Evolutionary conservation across 2,329 filamentous ascomycete genomes (phyloP).

Genomic region (Diplodia intermedia): DNA sequence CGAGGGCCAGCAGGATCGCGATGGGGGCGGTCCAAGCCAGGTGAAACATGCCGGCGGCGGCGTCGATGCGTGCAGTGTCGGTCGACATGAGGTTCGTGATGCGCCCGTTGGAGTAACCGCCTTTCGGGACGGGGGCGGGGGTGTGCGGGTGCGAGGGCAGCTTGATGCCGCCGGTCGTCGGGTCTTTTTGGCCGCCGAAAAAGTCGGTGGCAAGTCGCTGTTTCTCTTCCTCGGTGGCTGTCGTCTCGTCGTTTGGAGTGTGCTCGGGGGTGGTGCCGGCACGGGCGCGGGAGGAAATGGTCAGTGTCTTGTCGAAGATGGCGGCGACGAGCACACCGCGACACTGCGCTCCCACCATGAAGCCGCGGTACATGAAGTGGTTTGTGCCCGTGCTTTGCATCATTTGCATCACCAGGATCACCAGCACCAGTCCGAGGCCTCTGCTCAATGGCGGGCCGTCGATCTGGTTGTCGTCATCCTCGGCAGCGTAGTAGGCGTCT

Average conservation of each 20-base stretch:
- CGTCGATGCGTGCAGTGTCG: slow-evolving; percentile 91
- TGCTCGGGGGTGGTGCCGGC: slow-evolving; percentile 70
- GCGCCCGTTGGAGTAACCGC: slow-evolving; percentile 88
- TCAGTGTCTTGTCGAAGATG: slow-evolving; percentile 93
- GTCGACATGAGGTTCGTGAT: slow-evolving; percentile 95
- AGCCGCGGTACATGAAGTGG: slow-evolving; percentile 91
- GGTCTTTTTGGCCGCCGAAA: slow-evolving; percentile 54
- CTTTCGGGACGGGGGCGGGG: slow-evolving; percentile 70
- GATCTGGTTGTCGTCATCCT: slow-evolving; percentile 21
- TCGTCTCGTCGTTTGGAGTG: slow-evolving; percentile 51
- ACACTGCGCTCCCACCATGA: slow-evolving; percentile 86
- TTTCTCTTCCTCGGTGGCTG: slow-evolving; percentile 58
- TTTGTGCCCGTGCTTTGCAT: slow-evolving; percentile 80
- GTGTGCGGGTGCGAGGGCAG: slow-evolving; percentile 48
- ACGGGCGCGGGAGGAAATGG: slow-evolving; percentile 83
- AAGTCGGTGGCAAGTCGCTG: slow-evolving; percentile 46
- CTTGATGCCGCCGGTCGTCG: slow-evolving; percentile 47
- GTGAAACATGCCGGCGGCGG: slow-evolving; percentile 87
- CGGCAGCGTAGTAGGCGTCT: slow-evolving; percentile 72
- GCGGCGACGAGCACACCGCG: slow-evolving; percentile 82
- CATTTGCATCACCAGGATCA: slow-evolving; percentile 85
- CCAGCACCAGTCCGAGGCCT: slow-evolving; percentile 83
- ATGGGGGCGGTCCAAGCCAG: slow-evolving; percentile 88
- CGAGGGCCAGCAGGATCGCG: slow-evolving; percentile 76
- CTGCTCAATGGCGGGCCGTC: slow-evolving; percentile 68